A percentile compares a stretch with the other conserved stretches of the same genome.
phyloP scores from a whole-genome alignment of 2,329 filamentous ascomycete genomes.

The Fusarium chuoi region DNA sequence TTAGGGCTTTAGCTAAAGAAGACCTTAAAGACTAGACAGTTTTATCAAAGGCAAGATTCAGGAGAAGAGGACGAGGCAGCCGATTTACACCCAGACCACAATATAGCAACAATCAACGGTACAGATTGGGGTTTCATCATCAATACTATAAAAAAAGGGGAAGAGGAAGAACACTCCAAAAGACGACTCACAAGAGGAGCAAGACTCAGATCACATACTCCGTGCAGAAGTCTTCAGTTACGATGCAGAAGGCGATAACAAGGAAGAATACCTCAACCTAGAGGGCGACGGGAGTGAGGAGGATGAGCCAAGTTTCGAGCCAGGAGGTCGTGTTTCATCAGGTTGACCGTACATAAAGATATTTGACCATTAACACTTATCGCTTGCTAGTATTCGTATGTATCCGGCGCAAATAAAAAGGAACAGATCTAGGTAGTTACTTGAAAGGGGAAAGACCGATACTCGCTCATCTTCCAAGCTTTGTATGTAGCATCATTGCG shows the following conservation, averaged over 20 bases:
- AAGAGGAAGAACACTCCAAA: background rate
- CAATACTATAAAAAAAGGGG: background rate
- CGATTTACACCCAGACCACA: background rate
- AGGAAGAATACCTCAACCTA: background rate
- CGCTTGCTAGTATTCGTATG: background rate
- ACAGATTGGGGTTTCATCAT: background rate
- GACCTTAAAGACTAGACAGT: background rate
- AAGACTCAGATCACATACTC: background rate
- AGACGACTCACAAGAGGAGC: background rate
- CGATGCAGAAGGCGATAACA: background rate
- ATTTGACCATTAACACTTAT: background rate
- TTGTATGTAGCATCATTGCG: constrained; percentile 37
- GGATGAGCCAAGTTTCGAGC: background rate
- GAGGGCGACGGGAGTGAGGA: background rate
- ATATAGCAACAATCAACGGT: background rate
- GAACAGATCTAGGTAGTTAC: constrained; percentile 2
- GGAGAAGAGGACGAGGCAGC: background rate
- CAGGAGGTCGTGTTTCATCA: background rate
- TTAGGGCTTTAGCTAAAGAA: background rate
- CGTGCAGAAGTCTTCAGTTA: background rate
- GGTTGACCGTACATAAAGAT: background rate
- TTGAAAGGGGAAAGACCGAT: constrained; percentile 6
- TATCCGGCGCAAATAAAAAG: background rate
- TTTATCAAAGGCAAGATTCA: background rate
- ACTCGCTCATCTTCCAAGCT: constrained; percentile 7